phyloP scores from a whole-genome alignment of 768 basidiomycete species.

The Pleurotus platypus region DNA sequence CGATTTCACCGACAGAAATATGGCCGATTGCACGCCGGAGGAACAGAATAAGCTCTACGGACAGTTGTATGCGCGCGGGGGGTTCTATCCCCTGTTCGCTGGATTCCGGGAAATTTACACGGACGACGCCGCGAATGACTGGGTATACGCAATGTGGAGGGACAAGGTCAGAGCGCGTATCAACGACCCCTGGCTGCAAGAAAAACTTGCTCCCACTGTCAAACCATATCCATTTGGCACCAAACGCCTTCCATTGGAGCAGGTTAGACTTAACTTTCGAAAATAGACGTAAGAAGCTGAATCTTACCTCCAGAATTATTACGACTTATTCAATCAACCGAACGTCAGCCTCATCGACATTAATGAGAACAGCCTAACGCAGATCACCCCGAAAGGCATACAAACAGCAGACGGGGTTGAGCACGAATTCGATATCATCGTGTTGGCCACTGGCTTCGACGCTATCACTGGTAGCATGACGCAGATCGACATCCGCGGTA shows the following conservation, averaged over 20 bases:
- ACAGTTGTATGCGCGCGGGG: constrained; percentile 12
- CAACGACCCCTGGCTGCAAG: constrained; percentile 5
- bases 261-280: not conserved
- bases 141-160: constrained; percentile 12
- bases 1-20: not conserved
- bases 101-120: constrained; percentile 8
- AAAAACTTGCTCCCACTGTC: constrained; percentile 11
- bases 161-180: constrained; percentile 11
- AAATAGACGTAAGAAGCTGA: not conserved
- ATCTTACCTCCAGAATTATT: constrained; percentile 9
- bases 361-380: constrained; percentile 14
- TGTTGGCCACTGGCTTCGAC: constrained; percentile 22
- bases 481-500: constrained; percentile 18
- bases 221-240: constrained; percentile 12
- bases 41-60: constrained; percentile 10
- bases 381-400: constrained; percentile 18
- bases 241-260: constrained; percentile 12
- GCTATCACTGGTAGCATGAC: constrained; percentile 20
- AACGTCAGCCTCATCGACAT: constrained; percentile 21
- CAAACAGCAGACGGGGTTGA: constrained; percentile 16
- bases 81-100: constrained; percentile 8
- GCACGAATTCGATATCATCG: constrained; percentile 19
- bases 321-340: constrained; percentile 20
- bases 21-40: constrained; percentile 7
- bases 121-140: not conserved